Evolutionary conservation across 495 filamentous ascomycete genomes (phyloP), one percentile per base, ranked within the genome.

Genomic region (Penicillium manginii): DNA sequence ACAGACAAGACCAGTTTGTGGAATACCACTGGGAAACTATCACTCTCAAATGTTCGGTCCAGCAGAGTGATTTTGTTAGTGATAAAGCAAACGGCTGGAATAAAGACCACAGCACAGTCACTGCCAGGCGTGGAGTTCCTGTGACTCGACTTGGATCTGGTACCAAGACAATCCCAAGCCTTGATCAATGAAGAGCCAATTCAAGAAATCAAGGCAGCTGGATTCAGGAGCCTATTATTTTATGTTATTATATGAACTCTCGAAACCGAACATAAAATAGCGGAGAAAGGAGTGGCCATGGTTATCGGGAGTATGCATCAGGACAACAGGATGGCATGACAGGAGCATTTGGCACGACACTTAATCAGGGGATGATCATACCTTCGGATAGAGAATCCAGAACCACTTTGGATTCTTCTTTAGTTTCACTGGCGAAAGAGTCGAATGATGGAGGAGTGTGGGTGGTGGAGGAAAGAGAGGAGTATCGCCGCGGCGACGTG

Each of bases 381-480:
- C 45, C 45, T 47, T 26, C 12, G 10, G 9, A 47, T 26, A 7
- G 22, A 12, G 10, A 26, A 26, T 23, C 19, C 6, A 45, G 6
- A 14, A 12, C 22, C 26, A 3, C 45, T 26, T 3, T 26, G 10
- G 10, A 12, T 47, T 47, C 22, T 22, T 26, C 21, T 12, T 23
- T n/a, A 15, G 21, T 47, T 23, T 47, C 21, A 15, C 45, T n/a
- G 11, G 45, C 45, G 21, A 47, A 47, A 26, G 22, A 26, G 45
- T 12, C 21, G 18, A 14, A 23, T 29, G 21, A 47, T 12, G 45
- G 45, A 19, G 1, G 45, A 26, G 10, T n/a, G 19, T 47, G 19
- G 45, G 45, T 47, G 45, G 45, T 47, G 45, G 45, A 47, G 22
- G 45, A 47, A 19, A 26, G 45, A 47, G 45, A 26, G 22, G 45